Evolutionary conservation across 208 protist species (phyloP), one percentile per base, ranked within the genome.

Genomic region (Polymyxa betae): DNA sequence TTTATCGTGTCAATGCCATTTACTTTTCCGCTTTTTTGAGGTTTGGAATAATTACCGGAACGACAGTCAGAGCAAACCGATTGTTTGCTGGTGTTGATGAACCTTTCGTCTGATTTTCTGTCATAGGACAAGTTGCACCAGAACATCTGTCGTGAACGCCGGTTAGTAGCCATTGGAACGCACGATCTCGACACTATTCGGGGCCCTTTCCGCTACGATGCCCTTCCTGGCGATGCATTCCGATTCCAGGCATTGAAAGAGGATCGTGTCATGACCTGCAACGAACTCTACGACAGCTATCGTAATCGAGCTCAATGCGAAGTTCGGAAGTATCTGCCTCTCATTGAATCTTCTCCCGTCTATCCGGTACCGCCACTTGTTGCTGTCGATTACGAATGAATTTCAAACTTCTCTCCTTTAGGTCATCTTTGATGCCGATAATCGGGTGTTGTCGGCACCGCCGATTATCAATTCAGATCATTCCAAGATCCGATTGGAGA

Each of bases 401-500:
- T 68, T 29, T 35, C 29, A 88, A n/a, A 88, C 52, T 88, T n/a
- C 24, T 64, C 52, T 88, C 44, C 12, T 0, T 12, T 1, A 38
- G 90, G 52, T 92, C 72, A 45, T 92, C 60, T 94, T 93, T 43
- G 96, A 98, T 92, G 38, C 45, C 32, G 93, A 94, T 12, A 91
- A 89, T 41, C 24, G 44, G 10, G 96, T 99, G 38, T 95, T 99
- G 20, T 99, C 98, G 41, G 93, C 99, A 38, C 99, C 99, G 89
- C 99, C 99, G 38, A 99, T 99, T 89, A 99, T 99, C 93, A 99
- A 99, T 94, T 97, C 96, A 0, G 95, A 97, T 82, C 96, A 97
- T 92, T 99, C 98, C 1, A 97, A 98, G 92, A 99, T 99, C 91
- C 96, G 94, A 29, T 91, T 97, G 0, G 89, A 96, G 24, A 99